Percentiles rank a stretch among this genome's conserved stretches.
phyloP scores from a whole-genome alignment of 164 flowering plant species.

The Saururus chinensis region DNA sequence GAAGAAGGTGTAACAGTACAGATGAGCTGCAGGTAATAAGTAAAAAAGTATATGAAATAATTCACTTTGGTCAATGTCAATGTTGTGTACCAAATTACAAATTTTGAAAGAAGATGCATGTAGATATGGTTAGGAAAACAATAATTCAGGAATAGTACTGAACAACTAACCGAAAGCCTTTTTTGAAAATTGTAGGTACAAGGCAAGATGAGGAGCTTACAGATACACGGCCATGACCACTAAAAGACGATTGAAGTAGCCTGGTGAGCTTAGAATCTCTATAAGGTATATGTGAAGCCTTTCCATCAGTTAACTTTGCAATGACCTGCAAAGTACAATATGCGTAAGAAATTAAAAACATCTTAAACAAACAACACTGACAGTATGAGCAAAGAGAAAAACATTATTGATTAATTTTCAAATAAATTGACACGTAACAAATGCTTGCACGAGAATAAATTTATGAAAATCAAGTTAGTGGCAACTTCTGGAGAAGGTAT shows the following conservation, averaged over 20 bases:
- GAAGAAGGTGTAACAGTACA: constrained; percentile 96
- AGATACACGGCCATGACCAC: constrained; percentile 97
- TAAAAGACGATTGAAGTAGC: constrained; percentile 89
- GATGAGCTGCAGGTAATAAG: constrained; percentile 58
- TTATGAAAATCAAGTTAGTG: no score
- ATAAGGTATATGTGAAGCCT: constrained; percentile 81
- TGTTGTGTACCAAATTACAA: background rate
- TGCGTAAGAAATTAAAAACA: background rate
- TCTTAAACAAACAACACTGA: no score
- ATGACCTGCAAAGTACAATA: constrained; percentile 59
- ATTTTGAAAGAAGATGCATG: no score
- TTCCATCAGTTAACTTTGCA: constrained; percentile 86
- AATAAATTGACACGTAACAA: no score
- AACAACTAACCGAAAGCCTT: no score
- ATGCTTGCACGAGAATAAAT: no score
- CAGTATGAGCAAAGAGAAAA: no score
- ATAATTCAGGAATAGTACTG: background rate
- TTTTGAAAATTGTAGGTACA: background rate
- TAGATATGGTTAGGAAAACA: no score
- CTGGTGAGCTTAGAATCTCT: constrained; percentile 94
- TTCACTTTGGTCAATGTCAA: background rate
- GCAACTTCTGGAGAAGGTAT: no score
- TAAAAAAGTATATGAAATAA: background rate
- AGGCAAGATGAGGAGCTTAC: constrained; percentile 35
- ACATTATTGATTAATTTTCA: no score